A percentile compares a stretch with the other conserved stretches of the same genome.
Conservation (phyloP, 1,284 basidiomycete species). For the Omphalotus olearius region DNA sequence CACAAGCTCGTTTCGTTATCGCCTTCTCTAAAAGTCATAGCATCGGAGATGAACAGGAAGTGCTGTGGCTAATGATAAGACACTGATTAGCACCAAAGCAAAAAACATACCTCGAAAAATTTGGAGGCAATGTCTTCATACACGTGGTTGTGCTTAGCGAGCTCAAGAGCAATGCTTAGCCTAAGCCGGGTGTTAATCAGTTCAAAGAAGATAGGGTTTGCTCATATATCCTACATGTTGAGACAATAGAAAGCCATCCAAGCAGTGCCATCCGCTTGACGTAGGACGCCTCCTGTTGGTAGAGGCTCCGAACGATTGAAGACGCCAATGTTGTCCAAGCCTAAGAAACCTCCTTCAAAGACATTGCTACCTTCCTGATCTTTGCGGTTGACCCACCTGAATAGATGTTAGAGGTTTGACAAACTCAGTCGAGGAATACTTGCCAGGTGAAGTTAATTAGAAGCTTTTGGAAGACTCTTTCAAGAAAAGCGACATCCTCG, state of each 20-base stretch:
- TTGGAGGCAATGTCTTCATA: slow-evolving; percentile 99
- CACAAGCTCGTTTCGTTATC: slow-evolving; percentile 82
- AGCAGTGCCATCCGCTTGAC: slow-evolving; percentile 96
- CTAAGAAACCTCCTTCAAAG: slow-evolving; percentile 97
- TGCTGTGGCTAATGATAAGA: slow-evolving; percentile 50
- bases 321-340: slow-evolving; percentile 95
- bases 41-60: slow-evolving; percentile 95
- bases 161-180: slow-evolving; percentile 94
- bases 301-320: slow-evolving; percentile 98
- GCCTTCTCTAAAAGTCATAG: slow-evolving; percentile 88
- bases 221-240: slow-evolving; percentile 67
- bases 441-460: slow-evolving; percentile 96
- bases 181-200: slow-evolving; percentile 31
- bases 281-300: slow-evolving; percentile 87
- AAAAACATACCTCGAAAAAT: slow-evolving; percentile 77
- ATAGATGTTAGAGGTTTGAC: slow-evolving; percentile 8
- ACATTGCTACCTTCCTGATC: slow-evolving; percentile 93
- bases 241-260: slow-evolving; percentile 99
- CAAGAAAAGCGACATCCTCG: slow-evolving; percentile 90
- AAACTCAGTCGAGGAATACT: slow-evolving; percentile 16
- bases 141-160: slow-evolving; percentile 95
- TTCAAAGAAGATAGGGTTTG: not conserved
- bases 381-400: slow-evolving; percentile 97
- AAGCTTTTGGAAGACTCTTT: slow-evolving; percentile 97
- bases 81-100: slow-evolving; percentile 5